Evolutionary conservation across 768 basidiomycete species (phyloP).

Genomic region (Suillus ampliporus): DNA sequence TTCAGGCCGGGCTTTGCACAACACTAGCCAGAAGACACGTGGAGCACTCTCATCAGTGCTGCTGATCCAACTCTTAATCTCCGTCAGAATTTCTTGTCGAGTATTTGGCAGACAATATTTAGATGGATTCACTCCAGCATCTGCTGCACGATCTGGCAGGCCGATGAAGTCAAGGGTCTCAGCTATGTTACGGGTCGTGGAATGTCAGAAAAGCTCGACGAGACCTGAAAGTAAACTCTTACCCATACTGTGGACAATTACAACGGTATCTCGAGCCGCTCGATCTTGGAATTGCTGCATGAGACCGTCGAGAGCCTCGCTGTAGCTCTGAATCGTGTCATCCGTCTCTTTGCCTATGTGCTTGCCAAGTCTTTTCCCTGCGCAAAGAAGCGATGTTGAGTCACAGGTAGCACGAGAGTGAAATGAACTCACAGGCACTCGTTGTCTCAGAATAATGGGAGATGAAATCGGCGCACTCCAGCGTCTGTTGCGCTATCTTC

Average conservation of each 20-base stretch:
- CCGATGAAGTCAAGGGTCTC: neutral
- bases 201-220: no score
- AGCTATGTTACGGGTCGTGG: neutral
- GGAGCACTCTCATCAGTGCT: neutral
- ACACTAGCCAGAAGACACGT: slow-evolving; percentile 13
- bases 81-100: slow-evolving; percentile 13
- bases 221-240: no score
- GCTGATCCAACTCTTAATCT: slow-evolving; percentile 22
- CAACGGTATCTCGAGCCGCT: neutral
- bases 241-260: no score
- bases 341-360: no score
- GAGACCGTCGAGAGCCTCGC: no score
- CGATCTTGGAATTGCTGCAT: slow-evolving; percentile 8
- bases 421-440: neutral
- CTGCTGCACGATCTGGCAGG: neutral
- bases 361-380: no score
- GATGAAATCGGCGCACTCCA: no score
- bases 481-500: no score
- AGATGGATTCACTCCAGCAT: slow-evolving; percentile 3
- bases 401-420: neutral
- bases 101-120: slow-evolving; percentile 21
- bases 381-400: neutral
- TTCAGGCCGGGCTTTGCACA: no score
- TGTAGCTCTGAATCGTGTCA: no score
- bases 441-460: slow-evolving; percentile 8